Base-by-base conservation (phyloP, 1,139 yeast genomes). In the Geotrichum aggregatum region DNA sequence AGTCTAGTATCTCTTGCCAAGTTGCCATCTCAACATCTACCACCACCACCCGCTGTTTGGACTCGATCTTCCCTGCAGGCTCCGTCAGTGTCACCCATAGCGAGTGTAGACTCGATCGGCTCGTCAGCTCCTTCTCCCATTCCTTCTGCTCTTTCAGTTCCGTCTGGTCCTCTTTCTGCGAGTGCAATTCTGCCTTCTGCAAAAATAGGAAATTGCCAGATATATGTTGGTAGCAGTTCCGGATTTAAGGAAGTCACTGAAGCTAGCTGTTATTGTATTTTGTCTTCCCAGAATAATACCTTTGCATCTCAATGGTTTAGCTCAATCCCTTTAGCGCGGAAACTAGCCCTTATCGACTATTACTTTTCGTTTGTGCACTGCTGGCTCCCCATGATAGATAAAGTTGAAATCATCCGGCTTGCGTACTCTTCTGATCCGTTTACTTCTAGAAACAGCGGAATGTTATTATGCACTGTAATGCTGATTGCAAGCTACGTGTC, bases 371-470 rank as follows among this genome's bases (percentile, higher is more conserved):
- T 44, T 22, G 54, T 59, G 14, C 61, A 59, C 43, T 50, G 56
- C 2, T 59, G 59, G 58, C 41, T 59, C 31, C 62, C 62, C n/a
- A 59, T 59, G 57, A 54, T 58, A 18, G 56, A 58, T 51, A 35
- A 18, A 21, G 21, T 8, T 55, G 52, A 28, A 34, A 36, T 58
- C 30, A 49, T 52, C n/a, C 52, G 52, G 13, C 33, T 42, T 8
- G 55, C 50, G 13, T 53, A 52, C 43, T 43, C 52, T 10, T 39
- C 40, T 34, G 54, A 54, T 16, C 43, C 56, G 10, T 47, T 36
- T 43, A 24, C 35, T 18, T 55, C 46, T 22, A 30, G 46, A 7
- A 52, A 54, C 26, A 40, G 46, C 22, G 43, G 47, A 30, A 42
- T 47, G 49, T 26, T 56, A 16, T 11, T 38, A 47, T n/a, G 54